Base-by-base conservation (phyloP, 1,284 basidiomycete genomes). In the Tilletia setariae region DNA sequence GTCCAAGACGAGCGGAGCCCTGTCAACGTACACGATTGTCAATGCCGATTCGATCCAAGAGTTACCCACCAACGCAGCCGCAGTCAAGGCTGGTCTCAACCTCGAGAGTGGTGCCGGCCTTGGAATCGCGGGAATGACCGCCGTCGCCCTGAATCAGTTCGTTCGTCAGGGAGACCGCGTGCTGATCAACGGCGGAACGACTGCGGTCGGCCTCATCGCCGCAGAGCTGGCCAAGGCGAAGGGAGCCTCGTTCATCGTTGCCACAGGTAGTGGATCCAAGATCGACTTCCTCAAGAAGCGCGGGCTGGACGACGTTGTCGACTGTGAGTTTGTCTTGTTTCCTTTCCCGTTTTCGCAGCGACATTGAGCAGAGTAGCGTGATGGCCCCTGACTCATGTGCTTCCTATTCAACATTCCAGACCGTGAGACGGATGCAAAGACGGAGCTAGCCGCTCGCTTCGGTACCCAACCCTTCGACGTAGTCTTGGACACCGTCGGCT, bases 401-500 rank as follows among this genome's bases (percentile, higher is more conserved):
- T n/a, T n/a, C n/a, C 19, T 49, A 1, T 59, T 59, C n/a, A 19
- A 11, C n/a, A n/a, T n/a, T n/a, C 25, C 67, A 46, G 59, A 68
- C 59, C 32, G 30, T 32, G 40, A 13, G 8, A 25, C 43, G 1
- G 67, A 68, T 51, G n/a, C 40, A 28, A 35, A 59, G 21, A 21
- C 9, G 8, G 67, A 68, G 40, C 40, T 68, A 19, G 35, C 35
- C 11, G 21, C 6, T 25, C 28, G 62, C n/a, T 68, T 47, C 30
- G n/a, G 19, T n/a, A 15, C 28, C 30, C 25, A 62, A 46, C 68
- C 67, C 1, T 65, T 68, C 67, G 68, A 68, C 35, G 35, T 68
- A 43, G 44, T 69, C 19, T 44, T 69, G 32, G 68, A 70, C 56
- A 56, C 61, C 65, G 32, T 70, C 21, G 67, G 68, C 30, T 11